Evolutionary conservation across 352 stramenopile genomes (phyloP), one percentile per base, ranked within the genome.

Genomic region (Phytopythium helicoides): DNA sequence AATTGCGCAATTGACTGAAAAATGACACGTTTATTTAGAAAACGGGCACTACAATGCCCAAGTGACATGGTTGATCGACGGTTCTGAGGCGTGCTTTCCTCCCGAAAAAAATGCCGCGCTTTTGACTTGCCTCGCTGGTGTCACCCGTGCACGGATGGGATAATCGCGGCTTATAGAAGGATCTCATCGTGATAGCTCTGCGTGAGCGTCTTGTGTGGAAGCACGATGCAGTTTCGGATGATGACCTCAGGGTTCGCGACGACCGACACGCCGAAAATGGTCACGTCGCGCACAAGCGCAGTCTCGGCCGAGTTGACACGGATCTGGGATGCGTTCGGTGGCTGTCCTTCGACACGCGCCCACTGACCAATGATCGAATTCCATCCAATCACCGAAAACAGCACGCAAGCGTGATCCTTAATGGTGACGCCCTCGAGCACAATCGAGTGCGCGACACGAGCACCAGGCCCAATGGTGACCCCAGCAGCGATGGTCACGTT

Each of bases 141-240:
- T 33, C 28, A 33, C 28, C 28, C 28, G 9, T 9, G 28, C 28
- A 33, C 28, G 28, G 28, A 33, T 33, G 21, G 19, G 22, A 47
- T 4, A 50, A 56, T 39, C 22, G 28, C 47, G 56, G 45, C 39
- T 76, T 82, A 95, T 68, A 94, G 75, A 53, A 95, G 68, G 57
- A 95, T 94, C 64, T 95, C 81, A 64, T 94, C 86, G 62, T 95
- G 84, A 58, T 92, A 94, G 69, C 83, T 95, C 62, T 86, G 75
- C 48, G 82, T 86, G 21, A 95, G 79, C 15, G 81, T 90, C 66
- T 95, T 95, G 71, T 93, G 82, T 21, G 84, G 84, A 16, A 95
- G 65, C 25, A 95, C 86, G 56, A 95, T 87, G 46, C 86, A 95
- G 64, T 95, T 95, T 51, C 86, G 86, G 52, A 95, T 92, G 64